Evolutionary conservation across 2,329 filamentous ascomycete genomes (phyloP).

Genomic region (Fusarium abutilonis): DNA sequence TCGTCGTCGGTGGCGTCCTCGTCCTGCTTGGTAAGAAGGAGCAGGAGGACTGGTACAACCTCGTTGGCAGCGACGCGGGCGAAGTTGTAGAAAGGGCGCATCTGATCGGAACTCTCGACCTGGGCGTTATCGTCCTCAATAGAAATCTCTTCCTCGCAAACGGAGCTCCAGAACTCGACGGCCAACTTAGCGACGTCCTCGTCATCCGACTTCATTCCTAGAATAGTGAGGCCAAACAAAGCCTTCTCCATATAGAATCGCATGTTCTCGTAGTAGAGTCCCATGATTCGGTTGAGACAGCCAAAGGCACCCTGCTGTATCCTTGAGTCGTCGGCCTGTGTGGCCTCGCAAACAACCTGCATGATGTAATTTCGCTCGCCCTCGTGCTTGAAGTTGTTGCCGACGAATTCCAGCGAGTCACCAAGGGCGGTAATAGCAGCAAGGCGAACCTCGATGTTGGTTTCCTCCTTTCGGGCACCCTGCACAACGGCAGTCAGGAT

Average conservation of each 20-base stretch:
- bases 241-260: constrained; percentile 99
- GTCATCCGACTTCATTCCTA: constrained; percentile 98
- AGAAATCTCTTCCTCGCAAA: constrained; percentile 97
- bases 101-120: constrained; percentile 80
- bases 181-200: constrained; percentile 98
- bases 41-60: constrained; percentile 90
- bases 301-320: constrained; percentile 97
- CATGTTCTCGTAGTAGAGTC: constrained; percentile 99
- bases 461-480: constrained; percentile 95
- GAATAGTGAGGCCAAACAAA: constrained; percentile 93
- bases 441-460: constrained; percentile 87
- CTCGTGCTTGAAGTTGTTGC: constrained; percentile 98
- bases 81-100: constrained; percentile 96
- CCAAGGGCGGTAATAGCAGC: constrained; percentile 94
- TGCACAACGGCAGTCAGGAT: constrained; percentile 98
- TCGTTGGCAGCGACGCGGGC: constrained; percentile 91
- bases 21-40: constrained; percentile 93
- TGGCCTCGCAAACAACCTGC: constrained; percentile 99
- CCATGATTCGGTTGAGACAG: constrained; percentile 98
- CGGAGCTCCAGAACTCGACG: constrained; percentile 99
- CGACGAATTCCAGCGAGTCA: constrained; percentile 96
- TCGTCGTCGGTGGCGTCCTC: constrained; percentile 97
- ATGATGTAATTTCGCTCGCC: constrained; percentile 99
- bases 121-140: constrained; percentile 95
- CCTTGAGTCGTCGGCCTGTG: constrained; percentile 87